Conservation (phyloP, 2,329 filamentous ascomycete species). For the Alternaria angustiovoidea region DNA sequence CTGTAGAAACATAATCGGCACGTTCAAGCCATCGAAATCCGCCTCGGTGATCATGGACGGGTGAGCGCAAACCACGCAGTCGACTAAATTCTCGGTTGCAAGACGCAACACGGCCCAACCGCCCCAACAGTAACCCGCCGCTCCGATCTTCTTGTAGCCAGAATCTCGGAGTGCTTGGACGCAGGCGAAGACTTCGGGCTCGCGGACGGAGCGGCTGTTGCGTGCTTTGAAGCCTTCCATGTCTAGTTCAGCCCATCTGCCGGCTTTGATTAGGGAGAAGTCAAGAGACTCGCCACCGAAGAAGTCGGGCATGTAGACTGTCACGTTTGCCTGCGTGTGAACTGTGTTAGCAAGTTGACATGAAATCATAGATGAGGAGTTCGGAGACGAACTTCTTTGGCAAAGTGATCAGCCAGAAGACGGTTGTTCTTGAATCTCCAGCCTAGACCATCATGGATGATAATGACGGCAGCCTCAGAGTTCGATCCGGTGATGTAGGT, state of each 20-base stretch:
- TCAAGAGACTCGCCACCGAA: slow-evolving; percentile 12
- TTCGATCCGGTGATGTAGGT: slow-evolving; percentile 52
- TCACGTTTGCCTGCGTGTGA: background rate
- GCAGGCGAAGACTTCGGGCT: slow-evolving; percentile 45
- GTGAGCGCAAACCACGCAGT: slow-evolving; percentile 34
- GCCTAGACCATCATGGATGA: slow-evolving; percentile 54
- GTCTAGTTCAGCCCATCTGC: slow-evolving; percentile 41
- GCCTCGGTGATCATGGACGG: slow-evolving; percentile 23
- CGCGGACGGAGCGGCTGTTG: slow-evolving; percentile 47
- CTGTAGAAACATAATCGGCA: slow-evolving; percentile 30
- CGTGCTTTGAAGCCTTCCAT: slow-evolving; percentile 44
- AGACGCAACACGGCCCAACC: slow-evolving; percentile 41
- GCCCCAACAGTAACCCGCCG: slow-evolving; percentile 57
- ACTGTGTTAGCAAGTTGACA: background rate
- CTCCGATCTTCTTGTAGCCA: slow-evolving; percentile 46
- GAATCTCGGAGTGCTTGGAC: slow-evolving; percentile 34
- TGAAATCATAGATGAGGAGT: background rate
- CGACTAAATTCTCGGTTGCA: slow-evolving; percentile 26
- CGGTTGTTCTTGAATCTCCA: slow-evolving; percentile 55
- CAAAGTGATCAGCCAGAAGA: slow-evolving; percentile 56
- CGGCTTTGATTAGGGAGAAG: slow-evolving; percentile 7
- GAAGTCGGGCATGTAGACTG: background rate
- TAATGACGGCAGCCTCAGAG: slow-evolving; percentile 49
- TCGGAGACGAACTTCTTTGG: slow-evolving; percentile 30
- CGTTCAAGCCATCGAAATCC: slow-evolving; percentile 28